Percentiles rank a stretch among this genome's conserved stretches.
Conservation (phyloP, 148 eudicot genomes). For the Camellia lanceoleosa region DNA sequence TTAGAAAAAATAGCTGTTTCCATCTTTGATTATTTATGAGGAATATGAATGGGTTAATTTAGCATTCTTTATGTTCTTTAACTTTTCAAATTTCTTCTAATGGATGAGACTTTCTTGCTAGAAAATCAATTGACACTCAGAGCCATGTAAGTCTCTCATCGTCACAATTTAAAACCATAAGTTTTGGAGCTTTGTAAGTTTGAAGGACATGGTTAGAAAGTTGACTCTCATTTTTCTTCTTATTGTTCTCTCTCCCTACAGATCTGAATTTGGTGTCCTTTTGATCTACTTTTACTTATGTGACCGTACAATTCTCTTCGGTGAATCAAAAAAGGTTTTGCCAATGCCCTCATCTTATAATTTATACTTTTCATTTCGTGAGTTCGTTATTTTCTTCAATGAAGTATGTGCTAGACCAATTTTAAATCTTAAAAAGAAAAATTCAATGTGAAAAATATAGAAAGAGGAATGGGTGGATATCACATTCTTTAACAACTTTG, state of each 20-base stretch:
- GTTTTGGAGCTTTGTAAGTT: background rate
- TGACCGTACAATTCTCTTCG: conserved; percentile 82
- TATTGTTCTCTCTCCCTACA: conserved; percentile 26
- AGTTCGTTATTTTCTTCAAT: background rate
- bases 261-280: conserved; percentile 77
- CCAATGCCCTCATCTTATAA: background rate
- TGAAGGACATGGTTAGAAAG: conserved; percentile 6
- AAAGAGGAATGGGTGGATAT: conserved; percentile 1
- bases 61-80: conserved; percentile 12
- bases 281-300: conserved; percentile 73
- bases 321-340: conserved; percentile 71
- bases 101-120: conserved; percentile 83
- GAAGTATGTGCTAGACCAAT: background rate
- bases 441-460: background rate
- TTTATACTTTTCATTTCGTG: background rate
- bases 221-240: conserved; percentile 4
- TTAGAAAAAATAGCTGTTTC: conserved; percentile 19
- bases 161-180: conserved; percentile 2
- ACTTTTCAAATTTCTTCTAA: conserved; percentile 50
- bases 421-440: conserved; percentile 2
- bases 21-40: background rate
- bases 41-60: background rate
- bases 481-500: background rate
- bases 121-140: conserved; percentile 70
- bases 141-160: conserved; percentile 69